Evolutionary conservation across 1,284 basidiomycete species (phyloP), one percentile per base, ranked within the genome.

Genomic region (Bondarzewia mesenterica): DNA sequence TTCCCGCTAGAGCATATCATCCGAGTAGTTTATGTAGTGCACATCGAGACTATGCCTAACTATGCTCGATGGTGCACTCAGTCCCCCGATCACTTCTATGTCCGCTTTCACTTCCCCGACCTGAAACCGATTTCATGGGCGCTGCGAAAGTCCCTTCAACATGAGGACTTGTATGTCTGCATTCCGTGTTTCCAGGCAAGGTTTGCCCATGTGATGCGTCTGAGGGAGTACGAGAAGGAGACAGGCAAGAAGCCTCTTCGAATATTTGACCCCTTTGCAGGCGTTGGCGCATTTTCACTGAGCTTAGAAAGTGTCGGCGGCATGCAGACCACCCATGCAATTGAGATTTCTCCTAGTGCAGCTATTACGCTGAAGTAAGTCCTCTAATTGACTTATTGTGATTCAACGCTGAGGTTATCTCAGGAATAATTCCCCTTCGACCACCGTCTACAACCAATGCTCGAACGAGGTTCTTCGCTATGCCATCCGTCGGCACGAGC

Each of bases 291-390:
- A 8, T 83, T 89, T 57, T 73, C 72, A 39, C 60, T 74, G 20
- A 82, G 76, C 0, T 63, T 87, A 61, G 71, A 73, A 18, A 65
- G 74, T 27, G 67, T 42, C 1, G 68, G 73, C 0, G 73, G 71
- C 42, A 54, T 87, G 46, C 70, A 76, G 51, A 59, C 84, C 2
- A 80, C 76, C 0, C 78, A 85, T 66, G 74, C 80, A 0, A 63
- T 86, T 32, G 85, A 89, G 54, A 79, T 85, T 23, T 69, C 74
- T 29, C 82, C 84, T 0, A 85, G 82, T 57, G 82, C 86, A n/a
- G 80, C 81, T 0, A 62, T 65, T 49, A 85, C 85, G 1, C 62
- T 82, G 16, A 65, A 63, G 85, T 84, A 55, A 47, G 74, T 62
- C 15, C 22, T 21, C 22, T 42, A 3, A 14, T 12, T n/a, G n/a